phyloP scores from a whole-genome alignment of 2,329 filamentous ascomycete genomes.

The Paraphaeosphaeria minitans region DNA sequence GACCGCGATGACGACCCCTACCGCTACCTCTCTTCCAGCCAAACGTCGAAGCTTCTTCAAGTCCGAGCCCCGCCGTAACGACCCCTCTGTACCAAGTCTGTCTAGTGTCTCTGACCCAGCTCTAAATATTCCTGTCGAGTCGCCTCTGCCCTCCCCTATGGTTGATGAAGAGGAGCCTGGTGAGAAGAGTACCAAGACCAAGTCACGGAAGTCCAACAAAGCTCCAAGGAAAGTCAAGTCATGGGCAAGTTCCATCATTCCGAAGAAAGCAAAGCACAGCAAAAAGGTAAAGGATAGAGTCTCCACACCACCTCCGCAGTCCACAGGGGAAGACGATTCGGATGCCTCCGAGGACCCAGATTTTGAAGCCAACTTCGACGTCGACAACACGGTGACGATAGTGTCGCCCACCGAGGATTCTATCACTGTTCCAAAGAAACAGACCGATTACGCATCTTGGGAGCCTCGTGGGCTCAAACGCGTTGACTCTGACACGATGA shows the following conservation, averaged over 20 bases:
- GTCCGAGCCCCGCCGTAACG: conserved; percentile 58
- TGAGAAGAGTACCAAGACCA: conserved; percentile 51
- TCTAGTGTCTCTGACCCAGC: conserved; percentile 43
- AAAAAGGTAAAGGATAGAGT: conserved; percentile 51
- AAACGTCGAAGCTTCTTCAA: conserved; percentile 48
- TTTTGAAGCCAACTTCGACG: conserved; percentile 49
- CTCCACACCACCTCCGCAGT: conserved; percentile 35
- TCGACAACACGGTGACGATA: conserved; percentile 50
- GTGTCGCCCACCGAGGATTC: conserved; percentile 40
- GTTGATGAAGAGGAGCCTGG: conserved; percentile 35
- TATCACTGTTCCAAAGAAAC: conserved; percentile 30
- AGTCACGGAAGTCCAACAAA: conserved; percentile 60
- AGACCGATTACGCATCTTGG: conserved; percentile 46
- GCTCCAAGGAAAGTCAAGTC: conserved; percentile 73
- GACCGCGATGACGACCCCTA: conserved; percentile 24
- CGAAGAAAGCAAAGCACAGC: conserved; percentile 62
- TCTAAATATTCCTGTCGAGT: conserved; percentile 34
- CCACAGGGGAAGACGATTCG: conserved; percentile 32
- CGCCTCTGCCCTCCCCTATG: conserved; percentile 35
- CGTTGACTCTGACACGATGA: conserved; percentile 64
- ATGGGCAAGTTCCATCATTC: conserved; percentile 71
- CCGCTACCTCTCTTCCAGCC: conserved; percentile 23
- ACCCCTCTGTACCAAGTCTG: conserved; percentile 40
- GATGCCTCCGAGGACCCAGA: conserved; percentile 44
- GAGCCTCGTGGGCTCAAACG: conserved; percentile 43